Evolutionary conservation across 345 rosid genomes (phyloP), one percentile per base, ranked within the genome.

Genomic region (Hibiscus syriacus): DNA sequence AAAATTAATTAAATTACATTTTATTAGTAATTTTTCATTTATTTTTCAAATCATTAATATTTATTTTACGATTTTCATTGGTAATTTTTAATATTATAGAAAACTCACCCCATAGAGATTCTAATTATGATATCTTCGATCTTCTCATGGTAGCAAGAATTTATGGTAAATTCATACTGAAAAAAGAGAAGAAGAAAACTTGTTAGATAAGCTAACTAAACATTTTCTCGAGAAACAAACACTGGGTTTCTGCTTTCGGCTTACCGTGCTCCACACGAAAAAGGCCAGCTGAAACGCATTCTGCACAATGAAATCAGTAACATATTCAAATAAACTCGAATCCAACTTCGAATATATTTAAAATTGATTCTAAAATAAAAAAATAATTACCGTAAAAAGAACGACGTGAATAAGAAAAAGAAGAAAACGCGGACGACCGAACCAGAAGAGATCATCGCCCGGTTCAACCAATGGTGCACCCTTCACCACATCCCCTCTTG

Each of bases 271-370:
- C 97, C 97, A 90, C 9, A 71, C 62, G 73, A 93, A 87, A 80
- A 90, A 90, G 64, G 97, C 96, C 9, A 90, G 74, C 55, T 90
- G 92, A 81, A 93, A 90, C 14, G 96, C 94, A 68, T 93, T 93
- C 96, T 90, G 88, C 74, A n/a, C 22, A 48, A 48, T 6, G 22
- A 1, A 48, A 48, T 48, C 7, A 12, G 45, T 9, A 39, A 39
- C 45, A n/a, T 4, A 48, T 16, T n/a, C 5, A 17, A n/a, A 41
- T 13, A 41, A 12, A 41, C 0, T 13, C 3, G 12, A 41, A 32
- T 32, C 36, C n/a, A n/a, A n/a, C n/a, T n/a, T n/a, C n/a, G n/a
- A n/a, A n/a, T n/a, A n/a, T n/a, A n/a, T n/a, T n/a, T n/a, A n/a
- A n/a, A n/a, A n/a, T n/a, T n/a, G n/a, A n/a, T n/a, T n/a, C n/a